A percentile compares a stretch with the other conserved stretches of the same genome.
phyloP scores from a whole-genome alignment of 1,139 yeast species.

The Lodderomyces orthopsilosis region DNA sequence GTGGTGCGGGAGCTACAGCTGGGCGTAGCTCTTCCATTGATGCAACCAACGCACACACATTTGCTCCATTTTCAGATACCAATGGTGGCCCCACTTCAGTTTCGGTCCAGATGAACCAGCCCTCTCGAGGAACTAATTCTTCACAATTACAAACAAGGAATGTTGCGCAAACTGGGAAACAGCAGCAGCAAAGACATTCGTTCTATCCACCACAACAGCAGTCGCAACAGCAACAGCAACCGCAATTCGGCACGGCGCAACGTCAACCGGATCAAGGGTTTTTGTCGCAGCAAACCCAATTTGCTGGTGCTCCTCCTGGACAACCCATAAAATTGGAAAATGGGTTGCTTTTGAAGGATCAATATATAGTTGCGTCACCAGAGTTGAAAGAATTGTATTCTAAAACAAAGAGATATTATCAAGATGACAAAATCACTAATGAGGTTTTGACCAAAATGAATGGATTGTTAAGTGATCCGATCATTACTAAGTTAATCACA shows the following conservation, averaged over 20 bases:
- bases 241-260: no score
- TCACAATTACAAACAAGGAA: not conserved
- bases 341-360: conserved; percentile 52
- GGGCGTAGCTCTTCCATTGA: conserved; percentile 4
- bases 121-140: not conserved
- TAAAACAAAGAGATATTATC: conserved; percentile 50
- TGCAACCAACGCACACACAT: conserved; percentile 1
- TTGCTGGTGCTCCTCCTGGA: conserved; percentile 2
- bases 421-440: conserved; percentile 28
- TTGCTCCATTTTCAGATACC: conserved; percentile 6
- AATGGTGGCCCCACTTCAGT: not conserved
- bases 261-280: no score
- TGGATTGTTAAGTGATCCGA: conserved; percentile 26
- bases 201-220: conserved; percentile 8
- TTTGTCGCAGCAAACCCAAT: no score
- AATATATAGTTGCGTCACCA: conserved; percentile 52
- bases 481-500: conserved; percentile 33
- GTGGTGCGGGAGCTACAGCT: not conserved
- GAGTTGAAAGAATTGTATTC: conserved; percentile 43
- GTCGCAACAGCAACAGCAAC: conserved; percentile 8
- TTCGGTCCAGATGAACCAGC: not conserved
- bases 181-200: conserved; percentile 4
- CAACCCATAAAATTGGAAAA: conserved; percentile 45
- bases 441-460: conserved; percentile 39
- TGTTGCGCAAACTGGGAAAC: conserved; percentile 5